Conservation (phyloP, 257 asterid genomes). For the Perilla frutescens region DNA sequence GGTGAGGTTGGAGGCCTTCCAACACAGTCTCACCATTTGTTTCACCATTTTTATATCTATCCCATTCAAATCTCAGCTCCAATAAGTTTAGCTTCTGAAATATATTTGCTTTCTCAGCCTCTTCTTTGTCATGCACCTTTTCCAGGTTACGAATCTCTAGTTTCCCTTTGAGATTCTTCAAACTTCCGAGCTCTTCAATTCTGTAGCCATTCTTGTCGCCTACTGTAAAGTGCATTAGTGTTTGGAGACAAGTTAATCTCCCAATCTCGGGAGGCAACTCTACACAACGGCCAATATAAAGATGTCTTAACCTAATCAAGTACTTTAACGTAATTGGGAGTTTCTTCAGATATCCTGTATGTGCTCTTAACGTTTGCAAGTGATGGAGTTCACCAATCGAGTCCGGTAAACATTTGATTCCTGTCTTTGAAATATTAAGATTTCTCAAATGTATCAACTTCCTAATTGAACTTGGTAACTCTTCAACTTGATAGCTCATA, state of each 20-base stretch:
- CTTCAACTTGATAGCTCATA: background rate
- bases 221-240: background rate
- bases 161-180: background rate
- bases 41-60: background rate
- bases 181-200: constrained; percentile 8
- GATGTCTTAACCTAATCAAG: constrained; percentile 16
- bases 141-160: background rate
- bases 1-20: constrained; percentile 22
- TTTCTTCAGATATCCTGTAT: background rate
- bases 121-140: background rate
- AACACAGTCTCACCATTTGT: constrained; percentile 6
- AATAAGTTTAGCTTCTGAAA: background rate
- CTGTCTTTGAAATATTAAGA: background rate
- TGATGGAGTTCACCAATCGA: constrained; percentile 19
- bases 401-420: background rate
- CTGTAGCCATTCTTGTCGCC: background rate
- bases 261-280: constrained; percentile 13
- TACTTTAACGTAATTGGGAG: constrained; percentile 24
- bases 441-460: background rate
- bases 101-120: background rate
- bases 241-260: constrained; percentile 2
- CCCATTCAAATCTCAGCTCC: background rate
- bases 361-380: constrained; percentile 30
- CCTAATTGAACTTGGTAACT: background rate
- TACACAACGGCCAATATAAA: background rate